These are phyloP conservation scores for Diaporthe longicolla DNA, from an alignment of 2,329 filamentous ascomycete genomes.

Conservation along the genomic window DNA sequence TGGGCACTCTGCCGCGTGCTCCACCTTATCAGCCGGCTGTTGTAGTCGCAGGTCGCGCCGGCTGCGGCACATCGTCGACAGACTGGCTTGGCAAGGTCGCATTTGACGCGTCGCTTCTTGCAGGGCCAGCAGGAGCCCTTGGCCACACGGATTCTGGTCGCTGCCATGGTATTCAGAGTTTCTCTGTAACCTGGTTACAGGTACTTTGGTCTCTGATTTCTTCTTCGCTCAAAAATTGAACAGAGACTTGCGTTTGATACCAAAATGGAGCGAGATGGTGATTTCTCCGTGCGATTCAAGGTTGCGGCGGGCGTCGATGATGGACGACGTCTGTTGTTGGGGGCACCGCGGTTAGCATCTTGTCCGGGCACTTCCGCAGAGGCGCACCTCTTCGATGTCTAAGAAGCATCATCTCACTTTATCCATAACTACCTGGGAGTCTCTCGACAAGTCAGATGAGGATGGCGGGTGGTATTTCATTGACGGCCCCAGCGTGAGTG, in stretches of 20 bases:
- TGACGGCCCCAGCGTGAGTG: not conserved
- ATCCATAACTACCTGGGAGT: not conserved
- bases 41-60: constrained; percentile 52
- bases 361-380: not conserved
- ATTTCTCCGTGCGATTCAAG: constrained; percentile 19
- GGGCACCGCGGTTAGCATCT: not conserved
- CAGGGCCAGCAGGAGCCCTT: constrained; percentile 32
- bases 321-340: not conserved
- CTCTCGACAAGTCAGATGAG: not conserved
- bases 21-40: constrained; percentile 58
- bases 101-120: constrained; percentile 66
- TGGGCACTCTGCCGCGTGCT: constrained; percentile 55
- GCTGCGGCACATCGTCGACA: not conserved
- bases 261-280: constrained; percentile 3
- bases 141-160: not conserved
- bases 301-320: constrained; percentile 20
- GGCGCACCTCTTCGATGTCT: not conserved
- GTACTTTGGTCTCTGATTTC: too few species aligned
- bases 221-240: not conserved
- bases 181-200: not conserved
- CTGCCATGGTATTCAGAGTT: not conserved
- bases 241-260: constrained; percentile 14
- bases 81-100: constrained; percentile 24
- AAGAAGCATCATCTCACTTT: constrained; percentile 8
- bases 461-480: not conserved